Conservation (phyloP, 106 monocot species). For the Alisma plantagoaquatica region DNA sequence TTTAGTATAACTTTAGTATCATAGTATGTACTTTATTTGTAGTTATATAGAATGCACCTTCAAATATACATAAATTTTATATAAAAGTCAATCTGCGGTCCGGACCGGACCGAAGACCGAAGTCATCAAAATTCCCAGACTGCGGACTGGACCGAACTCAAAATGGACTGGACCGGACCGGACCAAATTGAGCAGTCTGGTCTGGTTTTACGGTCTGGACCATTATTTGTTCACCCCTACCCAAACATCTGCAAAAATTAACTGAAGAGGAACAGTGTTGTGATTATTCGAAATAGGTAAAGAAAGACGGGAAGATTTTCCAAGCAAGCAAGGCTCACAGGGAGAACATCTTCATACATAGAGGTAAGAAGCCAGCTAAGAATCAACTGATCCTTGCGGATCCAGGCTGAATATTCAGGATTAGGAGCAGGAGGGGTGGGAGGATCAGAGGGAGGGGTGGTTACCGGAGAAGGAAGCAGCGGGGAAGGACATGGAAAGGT, state of each 20-base stretch:
- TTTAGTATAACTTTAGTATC: no score
- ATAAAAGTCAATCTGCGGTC: no score
- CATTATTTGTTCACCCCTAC: no score
- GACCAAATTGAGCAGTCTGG: no score
- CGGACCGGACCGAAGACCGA: no score
- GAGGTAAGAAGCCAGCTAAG: neutral
- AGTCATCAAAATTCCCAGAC: no score
- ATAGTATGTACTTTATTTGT: no score
- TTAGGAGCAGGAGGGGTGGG: neutral
- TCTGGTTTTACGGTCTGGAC: no score
- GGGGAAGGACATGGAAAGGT: neutral
- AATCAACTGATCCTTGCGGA: neutral
- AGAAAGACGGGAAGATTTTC: neutral
- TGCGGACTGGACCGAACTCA: no score
- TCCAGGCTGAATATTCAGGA: neutral
- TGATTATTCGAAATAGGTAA: neutral
- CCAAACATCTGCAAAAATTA: neutral
- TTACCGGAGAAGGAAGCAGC: neutral
- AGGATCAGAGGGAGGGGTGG: neutral
- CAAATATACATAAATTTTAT: no score
- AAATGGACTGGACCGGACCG: no score
- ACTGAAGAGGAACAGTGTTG: neutral
- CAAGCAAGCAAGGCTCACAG: neutral
- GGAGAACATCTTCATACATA: slow-evolving; percentile 4
- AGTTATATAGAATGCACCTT: no score